These are phyloP conservation scores for Geoglossum cookeanum DNA, from an alignment of 2,329 filamentous ascomycete species.

Conservation along the genomic window DNA sequence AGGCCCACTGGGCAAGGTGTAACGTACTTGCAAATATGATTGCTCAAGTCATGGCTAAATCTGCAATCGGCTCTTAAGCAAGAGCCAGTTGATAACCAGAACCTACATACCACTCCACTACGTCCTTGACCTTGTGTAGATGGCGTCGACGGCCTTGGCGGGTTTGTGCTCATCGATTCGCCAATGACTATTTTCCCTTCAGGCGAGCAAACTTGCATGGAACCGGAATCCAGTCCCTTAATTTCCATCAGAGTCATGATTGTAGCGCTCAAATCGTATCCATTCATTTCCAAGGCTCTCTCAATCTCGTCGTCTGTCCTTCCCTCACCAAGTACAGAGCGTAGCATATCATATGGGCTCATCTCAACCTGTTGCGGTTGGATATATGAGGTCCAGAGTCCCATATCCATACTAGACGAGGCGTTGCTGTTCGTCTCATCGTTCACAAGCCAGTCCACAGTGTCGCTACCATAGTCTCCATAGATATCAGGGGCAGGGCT, in stretches of 20 bases:
- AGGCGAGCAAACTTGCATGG: neutral
- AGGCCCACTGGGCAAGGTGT: neutral
- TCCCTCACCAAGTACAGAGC: conserved; percentile 78
- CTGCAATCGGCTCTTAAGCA: conserved; percentile 90
- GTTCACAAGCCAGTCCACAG: conserved; percentile 86
- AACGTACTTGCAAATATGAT: conserved; percentile 92
- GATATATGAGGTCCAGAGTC: conserved; percentile 57
- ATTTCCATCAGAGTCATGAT: conserved; percentile 76
- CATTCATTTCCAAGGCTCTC: conserved; percentile 67
- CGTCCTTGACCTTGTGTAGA: conserved; percentile 44
- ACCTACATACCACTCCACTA: conserved; percentile 86
- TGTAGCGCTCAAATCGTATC: conserved; percentile 84
- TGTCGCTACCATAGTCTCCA: conserved; percentile 80
- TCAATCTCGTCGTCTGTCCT: conserved; percentile 90
- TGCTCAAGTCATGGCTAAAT: conserved; percentile 90
- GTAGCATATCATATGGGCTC: conserved; percentile 94
- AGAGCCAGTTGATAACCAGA: conserved; percentile 87
- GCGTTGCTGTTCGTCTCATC: conserved; percentile 71
- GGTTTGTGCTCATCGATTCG: conserved; percentile 66
- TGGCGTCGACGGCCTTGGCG: conserved; percentile 55
- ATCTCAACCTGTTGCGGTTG: conserved; percentile 59
- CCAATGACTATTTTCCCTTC: conserved; percentile 57
- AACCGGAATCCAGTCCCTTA: conserved; percentile 15
- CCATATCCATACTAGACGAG: conserved; percentile 63
- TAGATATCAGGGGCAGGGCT: conserved; percentile 70